Base-by-base conservation (phyloP, 768 basidiomycete genomes). In the Hygrophoropsis aurantiaca region DNA sequence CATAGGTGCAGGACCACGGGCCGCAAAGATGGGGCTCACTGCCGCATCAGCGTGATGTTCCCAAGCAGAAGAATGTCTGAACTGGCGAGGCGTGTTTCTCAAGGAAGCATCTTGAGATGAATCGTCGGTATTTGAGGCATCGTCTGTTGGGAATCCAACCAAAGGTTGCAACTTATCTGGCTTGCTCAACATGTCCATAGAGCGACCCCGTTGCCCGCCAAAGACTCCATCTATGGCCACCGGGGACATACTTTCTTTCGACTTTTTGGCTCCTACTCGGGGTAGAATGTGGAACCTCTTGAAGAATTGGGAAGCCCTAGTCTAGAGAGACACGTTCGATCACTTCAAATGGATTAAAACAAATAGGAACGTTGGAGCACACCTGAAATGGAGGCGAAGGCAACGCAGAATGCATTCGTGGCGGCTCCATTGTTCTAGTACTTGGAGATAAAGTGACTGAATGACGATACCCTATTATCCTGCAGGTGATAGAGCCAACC, bases 251-350 rank as follows among this genome's bases (percentile, higher is more conserved):
- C 57, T 52, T 54, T 67, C 60, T 50, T 55, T 63, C 15, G 59
- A 38, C 48, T 58, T 67, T 38, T 57, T 63, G 5, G 40, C 53
- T 36, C 59, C 55, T 33, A 64, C 54, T 26, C 74, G 67, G 26
- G 64, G 62, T 46, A 65, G 71, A 52, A 71, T 57, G 20, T 63
- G 60, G 39, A 58, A 69, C 58, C 55, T 73, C 67, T 55, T 77
- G 63, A 55, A 66, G 44, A 60, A 78, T 54, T 60, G 67, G 61
- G 65, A 60, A 62, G 46, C 70, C 42, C 70, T 71, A 48, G 52
- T 51, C 62, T 62, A 18, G 11, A 46, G 40, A 44, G 41, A 15
- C 21, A 43, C 9, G 24, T 37, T 42, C 18, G 40, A 44, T 3
- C 20, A 39, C 59, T 59, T 42, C 3, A 45, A 67, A 55, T 37